phyloP scores from a whole-genome alignment of 495 filamentous ascomycete species.

The Xanthoparmelia taractica region DNA sequence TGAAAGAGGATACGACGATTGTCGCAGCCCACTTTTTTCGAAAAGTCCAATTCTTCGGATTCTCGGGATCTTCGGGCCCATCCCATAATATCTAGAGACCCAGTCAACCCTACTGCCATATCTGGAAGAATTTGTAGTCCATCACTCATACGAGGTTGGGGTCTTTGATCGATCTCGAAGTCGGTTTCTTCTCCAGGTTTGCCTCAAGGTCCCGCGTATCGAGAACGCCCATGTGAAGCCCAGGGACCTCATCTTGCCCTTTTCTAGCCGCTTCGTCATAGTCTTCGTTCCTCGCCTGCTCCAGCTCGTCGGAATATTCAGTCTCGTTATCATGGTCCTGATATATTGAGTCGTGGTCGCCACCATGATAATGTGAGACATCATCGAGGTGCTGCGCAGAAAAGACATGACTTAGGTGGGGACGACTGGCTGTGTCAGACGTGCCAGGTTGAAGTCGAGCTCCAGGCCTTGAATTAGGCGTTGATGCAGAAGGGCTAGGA shows the following conservation, averaged over 20 bases:
- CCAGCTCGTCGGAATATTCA: conserved; percentile 12
- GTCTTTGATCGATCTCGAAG: conserved; percentile 28
- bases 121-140: background rate
- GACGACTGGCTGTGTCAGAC: background rate
- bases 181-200: conserved; percentile 22
- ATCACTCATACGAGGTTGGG: conserved; percentile 29
- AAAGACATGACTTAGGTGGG: conserved; percentile 25
- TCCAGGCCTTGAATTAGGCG: background rate
- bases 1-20: conserved; percentile 51
- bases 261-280: conserved; percentile 18
- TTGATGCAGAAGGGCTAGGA: conserved; percentile 7
- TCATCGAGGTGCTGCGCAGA: conserved; percentile 36
- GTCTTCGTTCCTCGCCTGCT: conserved; percentile 19
- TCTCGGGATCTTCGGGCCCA: conserved; percentile 48
- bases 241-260: conserved; percentile 23
- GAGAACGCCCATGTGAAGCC: conserved; percentile 26
- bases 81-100: conserved; percentile 38
- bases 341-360: conserved; percentile 3
- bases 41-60: conserved; percentile 53
- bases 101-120: background rate
- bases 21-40: conserved; percentile 57
- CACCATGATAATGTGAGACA: conserved; percentile 32
- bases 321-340: background rate
- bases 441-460: background rate
- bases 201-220: conserved; percentile 31